Percentiles rank a stretch among this genome's conserved stretches.
Evolutionary conservation across 805 yeast species (phyloP).

Genomic region (Ogataea pignaliae): DNA sequence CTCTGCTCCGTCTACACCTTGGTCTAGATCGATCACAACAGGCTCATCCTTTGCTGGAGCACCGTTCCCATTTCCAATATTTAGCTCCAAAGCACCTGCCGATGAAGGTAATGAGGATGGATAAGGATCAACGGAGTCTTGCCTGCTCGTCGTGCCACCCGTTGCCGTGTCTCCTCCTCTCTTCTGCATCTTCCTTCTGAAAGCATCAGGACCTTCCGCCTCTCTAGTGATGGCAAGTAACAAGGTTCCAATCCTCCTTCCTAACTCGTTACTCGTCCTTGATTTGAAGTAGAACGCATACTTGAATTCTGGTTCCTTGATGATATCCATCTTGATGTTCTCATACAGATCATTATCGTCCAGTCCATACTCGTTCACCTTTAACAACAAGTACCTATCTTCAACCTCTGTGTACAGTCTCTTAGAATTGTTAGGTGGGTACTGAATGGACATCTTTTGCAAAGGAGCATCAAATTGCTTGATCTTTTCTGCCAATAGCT

Average conservation of each 20-base stretch:
- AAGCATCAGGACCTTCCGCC: constrained; percentile 54
- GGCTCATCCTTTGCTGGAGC: no score
- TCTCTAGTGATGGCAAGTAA: constrained; percentile 67
- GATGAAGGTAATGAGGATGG: not conserved
- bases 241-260: constrained; percentile 65
- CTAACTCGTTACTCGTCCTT: constrained; percentile 66
- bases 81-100: no score
- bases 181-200: constrained; percentile 40
- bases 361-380: constrained; percentile 63
- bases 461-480: constrained; percentile 53
- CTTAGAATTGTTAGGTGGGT: constrained; percentile 82
- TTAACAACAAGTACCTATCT: constrained; percentile 60
- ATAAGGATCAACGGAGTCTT: constrained; percentile 28
- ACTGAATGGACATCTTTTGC: constrained; percentile 58
- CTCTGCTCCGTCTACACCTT: no score
- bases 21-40: no score
- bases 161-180: constrained; percentile 10
- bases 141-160: constrained; percentile 25
- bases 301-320: constrained; percentile 52
- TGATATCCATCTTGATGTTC: constrained; percentile 59
- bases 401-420: constrained; percentile 65
- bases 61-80: no score
- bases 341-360: constrained; percentile 57
- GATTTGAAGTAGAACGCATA: constrained; percentile 74
- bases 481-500: constrained; percentile 49